Base-by-base conservation (phyloP, 441 rosid species). In the Erysimum pusillum region DNA sequence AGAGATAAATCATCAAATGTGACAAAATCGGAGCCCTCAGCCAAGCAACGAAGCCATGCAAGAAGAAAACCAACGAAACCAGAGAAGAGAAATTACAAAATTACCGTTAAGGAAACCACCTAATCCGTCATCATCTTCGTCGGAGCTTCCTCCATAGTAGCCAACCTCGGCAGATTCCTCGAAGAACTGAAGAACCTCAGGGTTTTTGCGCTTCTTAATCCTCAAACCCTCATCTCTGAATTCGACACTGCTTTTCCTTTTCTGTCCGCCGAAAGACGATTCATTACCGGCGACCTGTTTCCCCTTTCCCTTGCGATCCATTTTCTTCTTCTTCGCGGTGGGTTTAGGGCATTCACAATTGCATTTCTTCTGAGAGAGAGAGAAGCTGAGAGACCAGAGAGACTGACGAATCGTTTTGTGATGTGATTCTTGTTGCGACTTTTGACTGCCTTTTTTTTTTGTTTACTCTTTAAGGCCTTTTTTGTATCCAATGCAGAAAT, bases 121-220 rank as follows among this genome's bases (percentile, higher is more conserved):
- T 9, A 45, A n/a, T n/a, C 53, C 38, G 25, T 82, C 85, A 75
- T 86, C 77, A 5, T 83, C 90, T 42, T 85, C 91, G 36, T 79
- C 82, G 20, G 78, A 73, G 69, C 79, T 75, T 2, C 58, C 82
- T 61, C 82, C 82, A 7, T 62, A 79, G 67, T 79, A 79, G 20
- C 82, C 82, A 51, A 69, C 72, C 18, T 80, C 94, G 22, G 94
- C 91, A 8, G 85, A 71, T 36, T 93, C 97, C 60, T 95, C 97
- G 72, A 95, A 87, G 83, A 95, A 92, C 86, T 86, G 91, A 69
- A 91, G 90, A 48, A 91, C 89, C 25, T 73, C 84, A 10, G 85
- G 87, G 60, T 84, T 86, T 73, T 70, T 87, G 76, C 84, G 87
- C 80, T 84, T 88, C 28, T 60, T 76, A 35, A 78, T 75, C 54